Conservation (phyloP, 2,329 filamentous ascomycete species). For the Cordyceps cateniannulata region DNA sequence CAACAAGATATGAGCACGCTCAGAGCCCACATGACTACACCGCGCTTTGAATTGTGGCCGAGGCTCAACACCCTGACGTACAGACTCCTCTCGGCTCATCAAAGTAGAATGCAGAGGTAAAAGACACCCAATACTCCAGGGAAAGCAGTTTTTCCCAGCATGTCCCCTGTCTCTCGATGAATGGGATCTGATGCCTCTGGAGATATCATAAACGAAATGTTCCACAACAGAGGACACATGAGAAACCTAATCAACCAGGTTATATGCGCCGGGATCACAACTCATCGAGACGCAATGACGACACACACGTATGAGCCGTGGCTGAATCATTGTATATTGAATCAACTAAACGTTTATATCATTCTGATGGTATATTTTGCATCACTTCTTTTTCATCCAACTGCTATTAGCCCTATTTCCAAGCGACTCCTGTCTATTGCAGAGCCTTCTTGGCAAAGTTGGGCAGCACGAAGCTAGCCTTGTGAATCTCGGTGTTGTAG, state of each 20-base stretch:
- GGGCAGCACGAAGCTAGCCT: constrained; percentile 87
- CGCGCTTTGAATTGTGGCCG: background rate
- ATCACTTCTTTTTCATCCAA: background rate
- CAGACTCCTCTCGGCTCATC: too few relatives aligned
- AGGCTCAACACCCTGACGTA: background rate
- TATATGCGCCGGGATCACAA: too few relatives aligned
- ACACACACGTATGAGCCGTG: background rate
- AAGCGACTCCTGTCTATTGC: constrained; percentile 33
- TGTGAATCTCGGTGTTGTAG: constrained; percentile 96
- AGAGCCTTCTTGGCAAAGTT: constrained; percentile 82
- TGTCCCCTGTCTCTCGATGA: too few relatives aligned
- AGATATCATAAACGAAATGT: too few relatives aligned
- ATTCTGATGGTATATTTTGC: background rate
- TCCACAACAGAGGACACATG: too few relatives aligned
- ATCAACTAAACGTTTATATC: background rate
- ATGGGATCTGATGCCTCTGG: too few relatives aligned
- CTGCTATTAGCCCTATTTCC: background rate
- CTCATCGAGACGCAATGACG: too few relatives aligned
- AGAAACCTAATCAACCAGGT: too few relatives aligned
- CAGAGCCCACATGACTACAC: background rate
- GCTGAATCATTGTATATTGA: background rate
- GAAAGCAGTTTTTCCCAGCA: too few relatives aligned
- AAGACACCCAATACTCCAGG: too few relatives aligned
- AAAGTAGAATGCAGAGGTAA: too few relatives aligned
- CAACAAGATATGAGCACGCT: background rate